A percentile compares a stretch with the other conserved stretches of the same genome.
Conservation (phyloP, 805 yeast genomes). For the Candida saitoana region DNA sequence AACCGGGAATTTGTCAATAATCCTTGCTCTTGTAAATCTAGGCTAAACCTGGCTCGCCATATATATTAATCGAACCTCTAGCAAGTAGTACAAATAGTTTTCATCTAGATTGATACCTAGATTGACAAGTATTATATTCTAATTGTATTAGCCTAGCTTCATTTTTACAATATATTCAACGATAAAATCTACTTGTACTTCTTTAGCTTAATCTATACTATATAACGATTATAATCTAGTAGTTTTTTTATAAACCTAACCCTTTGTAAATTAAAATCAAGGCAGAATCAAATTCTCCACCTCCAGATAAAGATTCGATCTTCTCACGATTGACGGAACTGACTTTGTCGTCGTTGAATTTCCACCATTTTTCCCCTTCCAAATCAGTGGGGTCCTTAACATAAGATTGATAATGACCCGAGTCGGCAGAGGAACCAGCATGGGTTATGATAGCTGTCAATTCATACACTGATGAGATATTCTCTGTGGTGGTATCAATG, state of each 20-base stretch:
- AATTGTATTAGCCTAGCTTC: no score
- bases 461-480: conserved; percentile 85
- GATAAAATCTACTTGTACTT: no score
- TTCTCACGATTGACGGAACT: conserved; percentile 71
- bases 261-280: conserved; percentile 83
- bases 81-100: no score
- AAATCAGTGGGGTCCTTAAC: conserved; percentile 64
- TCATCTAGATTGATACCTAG: no score
- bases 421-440: conserved; percentile 91
- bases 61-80: no score
- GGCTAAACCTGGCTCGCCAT: no score
- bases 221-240: neutral
- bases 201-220: neutral
- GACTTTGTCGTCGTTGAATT: conserved; percentile 91
- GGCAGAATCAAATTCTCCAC: conserved; percentile 97
- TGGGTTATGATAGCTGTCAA: conserved; percentile 83
- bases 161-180: no score
- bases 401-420: conserved; percentile 95
- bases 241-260: conserved; percentile 47
- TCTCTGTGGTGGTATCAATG: conserved; percentile 52
- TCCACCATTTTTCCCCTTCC: conserved; percentile 82
- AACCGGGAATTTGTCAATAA: no score
- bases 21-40: no score
- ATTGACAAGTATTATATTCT: no score
- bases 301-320: conserved; percentile 86